phyloP scores from a whole-genome alignment of 495 filamentous ascomycete genomes.

The Lentithecium fluviatile region DNA sequence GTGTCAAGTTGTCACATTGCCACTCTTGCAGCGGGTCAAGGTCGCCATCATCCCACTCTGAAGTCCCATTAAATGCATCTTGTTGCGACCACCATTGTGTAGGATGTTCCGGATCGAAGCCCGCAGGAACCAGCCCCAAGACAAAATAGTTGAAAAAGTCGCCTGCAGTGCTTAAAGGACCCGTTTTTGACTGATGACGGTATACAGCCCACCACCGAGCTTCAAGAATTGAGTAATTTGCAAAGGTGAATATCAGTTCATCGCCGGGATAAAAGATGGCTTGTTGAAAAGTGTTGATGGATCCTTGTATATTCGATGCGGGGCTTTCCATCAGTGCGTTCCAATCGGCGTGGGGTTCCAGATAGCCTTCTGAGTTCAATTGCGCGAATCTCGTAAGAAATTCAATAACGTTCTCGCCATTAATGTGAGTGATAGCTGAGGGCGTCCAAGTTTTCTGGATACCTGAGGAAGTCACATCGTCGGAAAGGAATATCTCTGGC shows the following conservation, averaged over 20 bases:
- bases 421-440: constrained; percentile 49
- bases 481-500: constrained; percentile 49
- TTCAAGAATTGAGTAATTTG: constrained; percentile 38
- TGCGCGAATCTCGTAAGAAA: constrained; percentile 49
- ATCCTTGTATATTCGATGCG: constrained; percentile 46
- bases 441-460: constrained; percentile 12
- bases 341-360: constrained; percentile 54
- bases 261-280: constrained; percentile 52
- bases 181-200: constrained; percentile 42
- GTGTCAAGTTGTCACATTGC: too few species aligned
- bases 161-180: constrained; percentile 49
- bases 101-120: constrained; percentile 1
- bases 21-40: neutral
- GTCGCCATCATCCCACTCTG: neutral
- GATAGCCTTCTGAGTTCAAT: constrained; percentile 43
- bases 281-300: constrained; percentile 41
- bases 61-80: neutral
- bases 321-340: constrained; percentile 52
- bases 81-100: constrained; percentile 10
- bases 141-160: constrained; percentile 42
- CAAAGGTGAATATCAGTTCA: constrained; percentile 42
- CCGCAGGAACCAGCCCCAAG: constrained; percentile 16
- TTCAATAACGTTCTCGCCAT: constrained; percentile 44
- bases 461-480: constrained; percentile 30
- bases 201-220: constrained; percentile 45